Evolutionary conservation across 805 yeast genomes (phyloP).

Genomic region (Candida endomychidarum): DNA sequence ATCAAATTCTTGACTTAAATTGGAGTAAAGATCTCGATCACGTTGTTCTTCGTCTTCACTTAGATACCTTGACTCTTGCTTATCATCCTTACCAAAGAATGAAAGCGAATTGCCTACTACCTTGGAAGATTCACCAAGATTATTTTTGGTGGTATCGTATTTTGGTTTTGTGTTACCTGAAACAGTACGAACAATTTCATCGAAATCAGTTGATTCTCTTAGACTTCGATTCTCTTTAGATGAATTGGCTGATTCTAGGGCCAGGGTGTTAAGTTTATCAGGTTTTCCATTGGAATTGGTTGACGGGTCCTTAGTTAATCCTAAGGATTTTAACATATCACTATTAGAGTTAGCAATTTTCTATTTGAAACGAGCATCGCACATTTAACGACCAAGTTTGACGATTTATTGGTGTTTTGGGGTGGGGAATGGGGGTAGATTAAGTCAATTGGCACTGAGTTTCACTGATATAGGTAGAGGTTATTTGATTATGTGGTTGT

Average conservation of each 20-base stretch:
- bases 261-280: background rate
- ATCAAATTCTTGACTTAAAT: background rate
- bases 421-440: no score
- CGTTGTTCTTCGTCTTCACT: constrained; percentile 30
- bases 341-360: background rate
- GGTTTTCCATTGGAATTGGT: background rate
- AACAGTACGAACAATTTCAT: constrained; percentile 17
- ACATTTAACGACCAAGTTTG: background rate
- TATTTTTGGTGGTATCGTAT: background rate
- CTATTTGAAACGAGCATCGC: no score
- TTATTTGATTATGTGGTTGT: no score
- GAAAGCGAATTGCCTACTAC: constrained; percentile 28
- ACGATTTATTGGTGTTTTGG: no score
- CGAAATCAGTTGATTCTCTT: constrained; percentile 17
- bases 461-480: no score
- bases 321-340: constrained; percentile 2
- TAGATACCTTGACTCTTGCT: constrained; percentile 31
- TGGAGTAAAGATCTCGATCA: constrained; percentile 12
- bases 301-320: background rate
- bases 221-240: constrained; percentile 4
- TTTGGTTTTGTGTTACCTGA: background rate
- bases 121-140: background rate
- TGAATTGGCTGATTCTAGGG: background rate
- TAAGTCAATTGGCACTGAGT: no score
- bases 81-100: constrained; percentile 31